phyloP scores from a whole-genome alignment of 2,329 filamentous ascomycete genomes.

The Akanthomyces uredinophilus region DNA sequence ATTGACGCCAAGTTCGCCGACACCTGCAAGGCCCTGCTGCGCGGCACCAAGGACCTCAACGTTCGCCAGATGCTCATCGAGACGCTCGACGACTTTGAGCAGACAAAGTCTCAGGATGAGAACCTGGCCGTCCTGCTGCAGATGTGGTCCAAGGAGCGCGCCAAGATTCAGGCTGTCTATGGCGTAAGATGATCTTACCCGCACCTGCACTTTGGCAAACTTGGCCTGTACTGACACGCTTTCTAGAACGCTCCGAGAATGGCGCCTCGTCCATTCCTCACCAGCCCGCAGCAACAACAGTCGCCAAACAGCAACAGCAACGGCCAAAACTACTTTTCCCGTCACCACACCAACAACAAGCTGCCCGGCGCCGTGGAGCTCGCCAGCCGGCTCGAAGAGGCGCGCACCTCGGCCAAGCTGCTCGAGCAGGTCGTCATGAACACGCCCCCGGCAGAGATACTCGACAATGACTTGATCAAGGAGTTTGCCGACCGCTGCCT shows the following conservation, averaged over 20 bases:
- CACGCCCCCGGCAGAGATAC: conserved; percentile 69
- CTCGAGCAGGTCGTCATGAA: conserved; percentile 88
- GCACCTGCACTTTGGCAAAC: too few species aligned
- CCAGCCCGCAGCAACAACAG: not conserved
- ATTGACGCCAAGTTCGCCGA: conserved; percentile 80
- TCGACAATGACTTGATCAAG: conserved; percentile 80
- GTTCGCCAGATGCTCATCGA: conserved; percentile 85
- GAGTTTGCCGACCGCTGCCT: conserved; percentile 88
- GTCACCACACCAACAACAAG: conserved; percentile 40
- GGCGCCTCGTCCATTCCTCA: conserved; percentile 2
- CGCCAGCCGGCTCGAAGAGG: conserved; percentile 79
- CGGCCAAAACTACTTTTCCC: conserved; percentile 52
- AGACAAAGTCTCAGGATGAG: conserved; percentile 66
- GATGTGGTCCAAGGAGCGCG: conserved; percentile 91
- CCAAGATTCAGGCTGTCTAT: conserved; percentile 49
- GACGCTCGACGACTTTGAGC: conserved; percentile 73
- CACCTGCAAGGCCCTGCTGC: conserved; percentile 68
- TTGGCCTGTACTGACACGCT: not conserved
- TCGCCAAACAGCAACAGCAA: conserved; percentile 26
- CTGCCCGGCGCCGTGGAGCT: conserved; percentile 72
- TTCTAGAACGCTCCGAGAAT: conserved; percentile 1
- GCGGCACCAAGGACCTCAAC: conserved; percentile 63
- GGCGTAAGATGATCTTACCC: conserved; percentile 35
- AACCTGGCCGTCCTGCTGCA: conserved; percentile 64
- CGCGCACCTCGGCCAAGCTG: conserved; percentile 82